Evolutionary conservation across 257 asterid genomes (phyloP).

Genomic region (Lavandula angustifolia): DNA sequence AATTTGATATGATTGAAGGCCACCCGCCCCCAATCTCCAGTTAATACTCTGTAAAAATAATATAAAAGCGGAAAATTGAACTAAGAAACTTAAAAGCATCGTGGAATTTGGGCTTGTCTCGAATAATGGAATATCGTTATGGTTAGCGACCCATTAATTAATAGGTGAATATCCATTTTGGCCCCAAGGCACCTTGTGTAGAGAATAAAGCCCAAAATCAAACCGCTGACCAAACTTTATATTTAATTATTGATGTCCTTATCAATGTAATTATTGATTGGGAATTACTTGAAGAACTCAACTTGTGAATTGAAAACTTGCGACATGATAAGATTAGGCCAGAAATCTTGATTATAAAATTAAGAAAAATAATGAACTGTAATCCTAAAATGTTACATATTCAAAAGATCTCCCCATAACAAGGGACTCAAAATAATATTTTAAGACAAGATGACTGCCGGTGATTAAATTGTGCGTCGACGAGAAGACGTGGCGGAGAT

Average conservation of each 20-base stretch:
- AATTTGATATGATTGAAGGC: no score
- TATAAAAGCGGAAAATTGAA: no score
- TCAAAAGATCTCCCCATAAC: slow-evolving; percentile 17
- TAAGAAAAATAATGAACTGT: neutral
- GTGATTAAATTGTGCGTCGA: slow-evolving; percentile 29
- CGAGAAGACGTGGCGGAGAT: slow-evolving; percentile 25
- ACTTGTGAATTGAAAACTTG: slow-evolving; percentile 24
- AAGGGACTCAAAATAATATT: slow-evolving; percentile 5
- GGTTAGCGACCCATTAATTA: no score
- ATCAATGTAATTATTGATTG: slow-evolving; percentile 12
- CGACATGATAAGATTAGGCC: slow-evolving; percentile 32
- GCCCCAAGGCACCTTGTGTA: neutral
- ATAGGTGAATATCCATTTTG: neutral
- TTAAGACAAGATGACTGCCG: slow-evolving; percentile 13
- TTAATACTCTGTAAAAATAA: no score
- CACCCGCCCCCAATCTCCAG: no score
- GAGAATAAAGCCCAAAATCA: neutral
- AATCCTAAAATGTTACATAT: neutral
- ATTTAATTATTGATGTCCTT: neutral
- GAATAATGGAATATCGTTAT: no score
- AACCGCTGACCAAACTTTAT: neutral
- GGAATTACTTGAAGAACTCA: slow-evolving; percentile 15
- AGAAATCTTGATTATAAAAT: slow-evolving; percentile 17
- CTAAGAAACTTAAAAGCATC: no score
- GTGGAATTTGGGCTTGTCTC: no score